A percentile compares a stretch with the other conserved stretches of the same genome.
These are phyloP conservation scores for Phytophthora litchii DNA, from an alignment of 352 stramenopile species.

Conservation along the genomic window DNA sequence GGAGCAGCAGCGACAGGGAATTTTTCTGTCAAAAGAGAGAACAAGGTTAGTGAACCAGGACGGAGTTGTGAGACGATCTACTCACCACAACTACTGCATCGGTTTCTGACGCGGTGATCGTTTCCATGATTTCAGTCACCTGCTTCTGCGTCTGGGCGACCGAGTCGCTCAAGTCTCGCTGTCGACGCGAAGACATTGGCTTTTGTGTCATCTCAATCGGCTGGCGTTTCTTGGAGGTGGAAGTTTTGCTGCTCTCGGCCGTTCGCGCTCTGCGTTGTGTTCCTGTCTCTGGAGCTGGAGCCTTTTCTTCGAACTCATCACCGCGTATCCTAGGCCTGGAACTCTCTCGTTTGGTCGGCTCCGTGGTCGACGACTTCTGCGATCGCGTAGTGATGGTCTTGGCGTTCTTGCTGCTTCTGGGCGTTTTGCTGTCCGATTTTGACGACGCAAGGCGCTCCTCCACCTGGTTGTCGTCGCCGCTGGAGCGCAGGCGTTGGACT, in stretches of 20 bases:
- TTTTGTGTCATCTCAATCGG: conserved; percentile 9
- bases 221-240: conserved; percentile 17
- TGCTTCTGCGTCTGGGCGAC: conserved; percentile 61
- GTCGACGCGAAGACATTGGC: conserved; percentile 25
- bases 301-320: conserved; percentile 10
- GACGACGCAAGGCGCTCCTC: conserved; percentile 43
- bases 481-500: conserved; percentile 53
- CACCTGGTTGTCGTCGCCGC: conserved; percentile 53
- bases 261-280: conserved; percentile 23
- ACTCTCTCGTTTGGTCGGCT: conserved; percentile 5
- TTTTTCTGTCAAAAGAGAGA: conserved; percentile 57
- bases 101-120: conserved; percentile 40
- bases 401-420: conserved; percentile 8
- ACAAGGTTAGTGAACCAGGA: background rate
- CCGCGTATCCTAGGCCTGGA: conserved; percentile 8
- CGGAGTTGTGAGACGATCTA: background rate
- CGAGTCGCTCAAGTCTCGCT: conserved; percentile 55
- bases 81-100: conserved; percentile 58
- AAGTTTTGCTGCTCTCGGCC: conserved; percentile 5
- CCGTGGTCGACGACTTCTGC: background rate
- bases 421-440: conserved; percentile 13
- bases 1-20: conserved; percentile 58
- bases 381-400: background rate
- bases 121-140: conserved; percentile 53
- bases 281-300: background rate